Evolutionary conservation across 805 yeast genomes (phyloP).

Genomic region (Ogataea minuta): DNA sequence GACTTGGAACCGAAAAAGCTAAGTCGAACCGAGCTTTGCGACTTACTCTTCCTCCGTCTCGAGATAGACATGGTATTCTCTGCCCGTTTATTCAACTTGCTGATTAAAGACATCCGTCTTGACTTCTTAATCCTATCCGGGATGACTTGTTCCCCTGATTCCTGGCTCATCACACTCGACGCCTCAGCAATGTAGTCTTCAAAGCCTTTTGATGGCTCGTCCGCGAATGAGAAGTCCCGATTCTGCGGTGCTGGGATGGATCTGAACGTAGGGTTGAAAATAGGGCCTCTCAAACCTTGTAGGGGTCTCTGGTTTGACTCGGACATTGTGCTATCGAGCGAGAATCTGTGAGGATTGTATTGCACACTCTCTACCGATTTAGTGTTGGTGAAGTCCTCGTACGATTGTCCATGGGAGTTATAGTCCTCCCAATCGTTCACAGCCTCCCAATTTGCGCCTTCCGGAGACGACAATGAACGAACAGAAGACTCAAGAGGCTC

Average conservation of each 20-base stretch:
- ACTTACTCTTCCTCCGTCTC: conserved; percentile 15
- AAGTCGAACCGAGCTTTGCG: conserved; percentile 21
- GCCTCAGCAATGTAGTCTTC: conserved; percentile 22
- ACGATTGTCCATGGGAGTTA: not conserved
- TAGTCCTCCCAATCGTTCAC: conserved; percentile 4
- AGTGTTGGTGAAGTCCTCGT: not conserved
- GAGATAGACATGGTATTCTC: conserved; percentile 3
- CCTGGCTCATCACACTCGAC: conserved; percentile 7
- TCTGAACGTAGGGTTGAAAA: conserved; percentile 39
- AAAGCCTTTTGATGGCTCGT: conserved; percentile 21
- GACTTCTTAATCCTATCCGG: conserved; percentile 14
- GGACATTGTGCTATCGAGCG: conserved; percentile 2
- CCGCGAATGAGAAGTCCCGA: conserved; percentile 28
- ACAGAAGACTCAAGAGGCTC: not conserved
- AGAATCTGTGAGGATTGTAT: not conserved
- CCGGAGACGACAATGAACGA: not conserved
- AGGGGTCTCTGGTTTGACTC: conserved; percentile 28
- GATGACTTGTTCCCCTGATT: not conserved
- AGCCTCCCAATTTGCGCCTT: conserved; percentile 3
- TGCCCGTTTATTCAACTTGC: conserved; percentile 19
- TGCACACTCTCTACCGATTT: too few relatives aligned
- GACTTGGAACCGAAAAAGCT: conserved; percentile 20
- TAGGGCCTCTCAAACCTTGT: conserved; percentile 60
- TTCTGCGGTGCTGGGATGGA: conserved; percentile 20
- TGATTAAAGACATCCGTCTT: conserved; percentile 11